phyloP scores from a whole-genome alignment of 768 basidiomycete genomes.

The Russula griseocarnosa region DNA sequence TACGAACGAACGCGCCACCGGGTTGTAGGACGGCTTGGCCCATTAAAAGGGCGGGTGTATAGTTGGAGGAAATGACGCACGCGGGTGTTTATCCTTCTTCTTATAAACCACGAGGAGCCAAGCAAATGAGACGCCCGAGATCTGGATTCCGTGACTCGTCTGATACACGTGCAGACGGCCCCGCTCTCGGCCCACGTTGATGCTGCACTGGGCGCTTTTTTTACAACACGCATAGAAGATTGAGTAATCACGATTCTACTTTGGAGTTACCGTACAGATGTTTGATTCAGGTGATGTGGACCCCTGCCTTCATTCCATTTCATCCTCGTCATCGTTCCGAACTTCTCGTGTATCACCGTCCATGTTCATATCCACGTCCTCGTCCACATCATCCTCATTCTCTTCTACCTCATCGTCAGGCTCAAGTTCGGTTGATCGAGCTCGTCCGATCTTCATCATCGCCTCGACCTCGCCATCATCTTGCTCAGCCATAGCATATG shows the following conservation, averaged over 20 bases:
- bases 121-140: too few relatives aligned
- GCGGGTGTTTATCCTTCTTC: neutral
- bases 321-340: conserved; percentile 11
- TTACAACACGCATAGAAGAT: too few relatives aligned
- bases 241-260: too few relatives aligned
- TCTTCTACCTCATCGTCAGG: conserved; percentile 10
- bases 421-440: conserved; percentile 5
- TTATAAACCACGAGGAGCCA: too few relatives aligned
- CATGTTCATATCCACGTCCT: too few relatives aligned
- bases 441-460: conserved; percentile 29
- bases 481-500: conserved; percentile 28
- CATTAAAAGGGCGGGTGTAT: neutral
- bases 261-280: too few relatives aligned
- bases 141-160: too few relatives aligned
- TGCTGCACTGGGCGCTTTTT: too few relatives aligned
- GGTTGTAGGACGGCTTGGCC: conserved; percentile 4
- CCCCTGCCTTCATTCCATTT: too few relatives aligned
- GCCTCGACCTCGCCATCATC: conserved; percentile 35
- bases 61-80: neutral
- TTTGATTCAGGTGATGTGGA: too few relatives aligned
- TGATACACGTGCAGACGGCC: too few relatives aligned
- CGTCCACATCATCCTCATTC: neutral
- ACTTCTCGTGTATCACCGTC: conserved; percentile 6
- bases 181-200: too few relatives aligned
- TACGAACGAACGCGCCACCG: neutral